A percentile compares a stretch with the other conserved stretches of the same genome.
Evolutionary conservation across 495 filamentous ascomycete genomes (phyloP).

Genomic region (Collariella sp.): DNA sequence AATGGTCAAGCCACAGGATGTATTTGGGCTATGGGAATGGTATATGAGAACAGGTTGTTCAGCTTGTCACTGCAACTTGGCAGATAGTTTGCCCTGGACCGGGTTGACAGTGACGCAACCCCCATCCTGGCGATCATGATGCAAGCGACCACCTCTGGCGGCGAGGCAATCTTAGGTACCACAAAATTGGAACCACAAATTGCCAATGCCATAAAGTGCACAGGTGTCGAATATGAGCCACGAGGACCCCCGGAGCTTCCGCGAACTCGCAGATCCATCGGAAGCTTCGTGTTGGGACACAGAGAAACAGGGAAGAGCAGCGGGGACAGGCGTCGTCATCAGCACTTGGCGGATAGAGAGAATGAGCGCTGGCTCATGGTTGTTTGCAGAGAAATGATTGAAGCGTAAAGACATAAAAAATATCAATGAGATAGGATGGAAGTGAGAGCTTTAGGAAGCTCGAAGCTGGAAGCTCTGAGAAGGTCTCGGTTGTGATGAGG

Average conservation of each 20-base stretch:
- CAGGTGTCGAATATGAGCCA: slow-evolving; percentile 11
- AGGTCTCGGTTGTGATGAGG: not conserved
- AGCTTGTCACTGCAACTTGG: slow-evolving; percentile 6
- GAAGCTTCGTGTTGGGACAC: too few species aligned
- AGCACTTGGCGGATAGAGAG: too few species aligned
- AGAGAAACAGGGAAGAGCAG: too few species aligned
- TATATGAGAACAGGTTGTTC: not conserved
- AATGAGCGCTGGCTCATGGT: too few species aligned
- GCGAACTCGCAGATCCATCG: not conserved
- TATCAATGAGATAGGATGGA: too few species aligned
- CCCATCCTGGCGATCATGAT: not conserved
- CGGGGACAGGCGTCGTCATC: too few species aligned
- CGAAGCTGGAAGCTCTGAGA: too few species aligned
- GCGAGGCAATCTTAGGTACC: not conserved
- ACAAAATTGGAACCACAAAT: not conserved
- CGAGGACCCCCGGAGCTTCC: not conserved
- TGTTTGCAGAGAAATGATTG: too few species aligned
- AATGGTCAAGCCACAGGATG: not conserved
- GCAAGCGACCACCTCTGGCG: not conserved
- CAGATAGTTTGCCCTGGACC: slow-evolving; percentile 2
- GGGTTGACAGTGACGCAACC: slow-evolving; percentile 20
- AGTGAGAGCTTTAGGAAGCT: too few species aligned
- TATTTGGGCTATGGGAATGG: not conserved
- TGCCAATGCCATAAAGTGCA: not conserved
- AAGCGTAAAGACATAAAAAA: too few species aligned